These are phyloP conservation scores for Kuraishia ogatae DNA, from an alignment of 805 yeast genomes.

Conservation along the genomic window DNA sequence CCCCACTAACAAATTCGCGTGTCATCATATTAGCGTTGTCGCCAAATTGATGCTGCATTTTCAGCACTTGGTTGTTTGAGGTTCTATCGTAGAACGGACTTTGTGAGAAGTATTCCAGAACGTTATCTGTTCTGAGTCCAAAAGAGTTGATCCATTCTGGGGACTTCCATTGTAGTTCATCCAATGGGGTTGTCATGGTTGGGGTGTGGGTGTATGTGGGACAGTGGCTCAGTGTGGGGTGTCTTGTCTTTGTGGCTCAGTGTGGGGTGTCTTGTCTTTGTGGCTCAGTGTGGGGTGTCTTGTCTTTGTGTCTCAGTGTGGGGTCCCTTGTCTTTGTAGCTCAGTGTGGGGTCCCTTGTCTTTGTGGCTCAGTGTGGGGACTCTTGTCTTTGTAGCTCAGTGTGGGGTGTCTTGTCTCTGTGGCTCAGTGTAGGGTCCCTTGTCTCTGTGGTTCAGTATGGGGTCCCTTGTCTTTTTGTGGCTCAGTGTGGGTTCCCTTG, in stretches of 20 bases:
- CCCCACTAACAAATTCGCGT: conserved; percentile 26
- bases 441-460: too few relatives aligned
- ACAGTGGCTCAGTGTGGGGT: neutral
- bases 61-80: conserved; percentile 87
- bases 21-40: conserved; percentile 29
- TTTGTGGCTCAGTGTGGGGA: too few relatives aligned
- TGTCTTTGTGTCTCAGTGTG: neutral
- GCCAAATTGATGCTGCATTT: conserved; percentile 90
- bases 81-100: conserved; percentile 94
- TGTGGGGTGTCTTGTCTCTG: too few relatives aligned
- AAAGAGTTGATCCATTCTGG: conserved; percentile 95
- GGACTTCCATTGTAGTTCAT: conserved; percentile 92
- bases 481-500: neutral
- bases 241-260: too few relatives aligned
- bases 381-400: too few relatives aligned
- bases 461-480: too few relatives aligned
- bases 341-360: too few relatives aligned
- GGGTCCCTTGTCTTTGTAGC: too few relatives aligned
- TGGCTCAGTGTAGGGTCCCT: too few relatives aligned
- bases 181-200: conserved; percentile 35
- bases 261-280: neutral
- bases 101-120: conserved; percentile 84
- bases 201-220: neutral
- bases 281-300: neutral
- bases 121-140: conserved; percentile 84